These are phyloP conservation scores for Asclepias syriaca DNA, from an alignment of 257 asterid species.

Conservation along the genomic window DNA sequence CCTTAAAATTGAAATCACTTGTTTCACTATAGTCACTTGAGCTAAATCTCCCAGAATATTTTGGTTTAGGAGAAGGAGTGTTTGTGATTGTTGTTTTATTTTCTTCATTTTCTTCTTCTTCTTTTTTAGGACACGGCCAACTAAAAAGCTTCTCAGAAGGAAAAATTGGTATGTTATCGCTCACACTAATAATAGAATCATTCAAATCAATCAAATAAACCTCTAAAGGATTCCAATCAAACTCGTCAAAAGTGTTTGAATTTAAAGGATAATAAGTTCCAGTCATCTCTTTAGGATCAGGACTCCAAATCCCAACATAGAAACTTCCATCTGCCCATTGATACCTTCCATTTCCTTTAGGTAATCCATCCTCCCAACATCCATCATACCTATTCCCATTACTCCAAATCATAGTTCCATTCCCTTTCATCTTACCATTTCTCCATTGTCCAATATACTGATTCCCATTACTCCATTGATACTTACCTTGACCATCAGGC, in stretches of 20 bases:
- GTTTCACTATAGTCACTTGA: slow-evolving; percentile 36
- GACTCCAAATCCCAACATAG: slow-evolving; percentile 81
- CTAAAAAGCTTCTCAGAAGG: slow-evolving; percentile 59
- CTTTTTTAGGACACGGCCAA: slow-evolving; percentile 37
- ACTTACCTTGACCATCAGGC: slow-evolving; percentile 75
- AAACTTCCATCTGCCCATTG: slow-evolving; percentile 81
- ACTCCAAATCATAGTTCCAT: slow-evolving; percentile 70
- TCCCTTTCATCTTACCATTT: slow-evolving; percentile 65
- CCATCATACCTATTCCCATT: slow-evolving; percentile 77
- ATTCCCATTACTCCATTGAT: slow-evolving; percentile 71
- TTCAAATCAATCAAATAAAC: slow-evolving; percentile 39
- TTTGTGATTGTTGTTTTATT: neutral
- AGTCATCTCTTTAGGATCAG: slow-evolving; percentile 54
- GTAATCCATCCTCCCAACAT: slow-evolving; percentile 70
- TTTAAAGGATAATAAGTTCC: slow-evolving; percentile 74
- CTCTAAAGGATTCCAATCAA: slow-evolving; percentile 76
- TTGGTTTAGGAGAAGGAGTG: slow-evolving; percentile 22
- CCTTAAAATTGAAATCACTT: slow-evolving; percentile 33
- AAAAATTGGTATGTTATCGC: slow-evolving; percentile 51
- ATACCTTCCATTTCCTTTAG: slow-evolving; percentile 73
- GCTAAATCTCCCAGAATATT: slow-evolving; percentile 39
- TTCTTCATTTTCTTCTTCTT: slow-evolving; percentile 21
- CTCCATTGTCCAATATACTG: slow-evolving; percentile 78
- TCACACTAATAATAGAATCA: slow-evolving; percentile 38
- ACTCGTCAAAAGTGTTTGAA: slow-evolving; percentile 24